These are phyloP conservation scores for Russula abietina DNA, from an alignment of 768 basidiomycete species.

Conservation along the genomic window DNA sequence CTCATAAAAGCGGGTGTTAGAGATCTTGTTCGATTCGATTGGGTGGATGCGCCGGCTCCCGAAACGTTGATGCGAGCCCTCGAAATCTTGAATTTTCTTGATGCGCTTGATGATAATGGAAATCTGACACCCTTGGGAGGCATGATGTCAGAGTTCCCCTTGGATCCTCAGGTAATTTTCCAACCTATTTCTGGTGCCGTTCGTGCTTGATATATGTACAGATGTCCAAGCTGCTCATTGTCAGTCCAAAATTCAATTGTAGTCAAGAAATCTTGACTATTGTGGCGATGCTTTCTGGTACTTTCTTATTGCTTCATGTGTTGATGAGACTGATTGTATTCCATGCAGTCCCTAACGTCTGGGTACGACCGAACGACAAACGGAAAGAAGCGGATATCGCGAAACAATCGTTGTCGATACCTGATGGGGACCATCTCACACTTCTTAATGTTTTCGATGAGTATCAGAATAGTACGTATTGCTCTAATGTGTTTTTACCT, in stretches of 20 bases:
- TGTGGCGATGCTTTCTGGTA: slow-evolving; percentile 93
- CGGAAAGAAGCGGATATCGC: slow-evolving; percentile 90
- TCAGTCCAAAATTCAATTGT: slow-evolving; percentile 91
- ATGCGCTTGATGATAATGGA: no score
- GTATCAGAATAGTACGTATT: slow-evolving; percentile 66
- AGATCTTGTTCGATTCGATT: no score
- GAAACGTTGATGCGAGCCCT: no score
- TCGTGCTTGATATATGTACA: slow-evolving; percentile 28
- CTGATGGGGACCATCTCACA: slow-evolving; percentile 92
- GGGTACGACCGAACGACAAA: no score
- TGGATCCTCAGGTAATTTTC: slow-evolving; percentile 72
- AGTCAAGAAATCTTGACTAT: slow-evolving; percentile 94
- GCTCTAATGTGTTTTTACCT: not conserved
- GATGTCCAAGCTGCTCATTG: slow-evolving; percentile 90
- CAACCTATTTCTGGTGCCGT: not conserved
- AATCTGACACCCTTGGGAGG: no score
- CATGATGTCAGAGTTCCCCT: no score
- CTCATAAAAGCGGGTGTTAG: no score
- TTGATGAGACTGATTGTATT: not conserved
- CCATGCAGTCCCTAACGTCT: slow-evolving; percentile 79
- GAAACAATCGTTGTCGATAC: slow-evolving; percentile 80
- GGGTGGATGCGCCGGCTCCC: no score
- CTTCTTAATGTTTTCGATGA: slow-evolving; percentile 94
- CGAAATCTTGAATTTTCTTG: no score
- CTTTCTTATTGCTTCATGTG: slow-evolving; percentile 20